Base-by-base conservation (phyloP, 495 filamentous ascomycete genomes). In the Lophiotrema nucula region DNA sequence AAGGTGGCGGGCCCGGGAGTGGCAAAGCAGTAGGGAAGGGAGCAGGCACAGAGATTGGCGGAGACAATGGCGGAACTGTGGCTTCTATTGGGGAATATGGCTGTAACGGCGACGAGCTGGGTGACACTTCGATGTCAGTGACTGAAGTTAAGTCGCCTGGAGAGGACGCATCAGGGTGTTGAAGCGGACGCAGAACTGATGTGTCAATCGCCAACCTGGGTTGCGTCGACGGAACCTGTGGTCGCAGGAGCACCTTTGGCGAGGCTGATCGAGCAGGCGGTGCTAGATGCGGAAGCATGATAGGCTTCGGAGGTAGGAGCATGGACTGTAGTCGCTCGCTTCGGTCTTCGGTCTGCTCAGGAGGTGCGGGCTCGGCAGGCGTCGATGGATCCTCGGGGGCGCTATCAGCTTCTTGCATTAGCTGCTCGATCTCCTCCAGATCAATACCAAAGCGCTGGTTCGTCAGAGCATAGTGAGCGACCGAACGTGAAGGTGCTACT, bases 381-480 rank as follows among this genome's bases (percentile, higher is more conserved):
- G 58, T 27, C 6, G 57, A 56, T 4, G 26, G 19, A 27, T 67
- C 68, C 12, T 68, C 68, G 19, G 52, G 55, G 21, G 37, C 45
- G 28, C 48, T 69, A 47, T 68, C 61, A 43, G 47, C 67, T 59
- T 66, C 83, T 28, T 82, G 80, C 45, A 91, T 75, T 16, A 92
- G 81, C 33, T 83, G 80, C 43, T 86, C 81, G 22, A 90, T 72
- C 59, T 87, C 83, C 26, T 81, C 80, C 6, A 79, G 66, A 48
- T 88, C 86, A 2, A 84, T 84, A 53, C 81, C 81, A 58, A 92
- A 88, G 2, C 81, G 83, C 25, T 81, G 76, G 60, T 93, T 90
- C 49, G 93, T 78, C 60, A 93, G 76, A 1, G 90, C 88, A 70
- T 97, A 97, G 65, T 95, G 91, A 2, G 91, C 85, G 54, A 82